A percentile compares a stretch with the other conserved stretches of the same genome.
phyloP scores from a whole-genome alignment of 23 red algal species.

The Gracilaria gracilis region DNA sequence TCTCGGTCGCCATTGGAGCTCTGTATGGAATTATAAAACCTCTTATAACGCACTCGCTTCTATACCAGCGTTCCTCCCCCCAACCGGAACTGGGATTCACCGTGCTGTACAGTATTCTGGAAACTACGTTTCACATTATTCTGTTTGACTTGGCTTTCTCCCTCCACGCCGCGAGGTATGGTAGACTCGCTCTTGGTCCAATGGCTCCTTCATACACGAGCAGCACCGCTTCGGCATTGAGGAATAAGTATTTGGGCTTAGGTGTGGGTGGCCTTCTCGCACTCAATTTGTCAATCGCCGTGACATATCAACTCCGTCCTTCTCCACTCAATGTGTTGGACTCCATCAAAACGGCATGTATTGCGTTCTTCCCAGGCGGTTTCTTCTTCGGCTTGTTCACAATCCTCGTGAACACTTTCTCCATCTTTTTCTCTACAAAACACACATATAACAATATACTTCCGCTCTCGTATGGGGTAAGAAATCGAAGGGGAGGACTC shows the following conservation, averaged over 20 bases:
- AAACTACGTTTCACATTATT: not conserved
- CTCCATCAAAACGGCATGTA: not conserved
- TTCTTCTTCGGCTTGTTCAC: not conserved
- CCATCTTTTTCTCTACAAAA: not conserved
- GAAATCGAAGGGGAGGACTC: too few species aligned
- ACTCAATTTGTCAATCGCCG: not conserved
- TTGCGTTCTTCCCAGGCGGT: not conserved
- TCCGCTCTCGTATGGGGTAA: not conserved
- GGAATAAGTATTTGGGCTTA: not conserved
- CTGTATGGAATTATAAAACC: not conserved
- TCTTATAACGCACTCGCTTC: not conserved
- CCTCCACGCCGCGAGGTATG: not conserved
- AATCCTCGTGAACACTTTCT: not conserved
- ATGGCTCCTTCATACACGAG: not conserved
- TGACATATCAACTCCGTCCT: not conserved
- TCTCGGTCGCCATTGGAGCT: not conserved
- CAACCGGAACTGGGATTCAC: not conserved
- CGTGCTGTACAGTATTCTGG: not conserved
- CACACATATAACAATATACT: not conserved
- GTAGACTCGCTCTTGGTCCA: not conserved
- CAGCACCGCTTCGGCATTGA: not conserved
- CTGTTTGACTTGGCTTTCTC: not conserved
- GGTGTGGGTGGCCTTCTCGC: not conserved
- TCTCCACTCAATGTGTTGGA: not conserved
- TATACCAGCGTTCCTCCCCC: not conserved